Percentiles rank a stretch among this genome's conserved stretches.
Evolutionary conservation across 2,329 filamentous ascomycete species (phyloP).

Genomic region (Microsporum canis): DNA sequence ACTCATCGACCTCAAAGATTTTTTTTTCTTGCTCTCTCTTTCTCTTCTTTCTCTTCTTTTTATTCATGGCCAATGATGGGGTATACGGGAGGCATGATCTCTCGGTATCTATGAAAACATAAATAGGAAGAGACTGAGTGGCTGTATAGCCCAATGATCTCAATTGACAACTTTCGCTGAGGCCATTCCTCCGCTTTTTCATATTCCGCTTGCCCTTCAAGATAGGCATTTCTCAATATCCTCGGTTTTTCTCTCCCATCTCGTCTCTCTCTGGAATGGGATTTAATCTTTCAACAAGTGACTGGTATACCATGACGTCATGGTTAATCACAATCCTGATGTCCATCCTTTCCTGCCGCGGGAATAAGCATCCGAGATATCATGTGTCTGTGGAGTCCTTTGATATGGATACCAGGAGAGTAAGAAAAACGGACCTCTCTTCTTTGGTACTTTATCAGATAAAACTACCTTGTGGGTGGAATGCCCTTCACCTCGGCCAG

Average conservation of each 20-base stretch:
- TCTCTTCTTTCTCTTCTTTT: conserved; percentile 4
- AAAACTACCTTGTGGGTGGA: background rate
- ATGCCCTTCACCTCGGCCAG: background rate
- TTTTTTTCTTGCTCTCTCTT: conserved; percentile 1
- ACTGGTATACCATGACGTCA: background rate
- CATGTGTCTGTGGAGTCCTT: background rate
- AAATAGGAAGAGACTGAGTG: conserved; percentile 15
- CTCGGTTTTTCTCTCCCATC: background rate
- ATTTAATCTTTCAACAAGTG: background rate
- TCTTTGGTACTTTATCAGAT: background rate
- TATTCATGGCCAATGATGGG: conserved; percentile 13
- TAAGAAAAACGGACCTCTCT: background rate
- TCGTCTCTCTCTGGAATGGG: background rate
- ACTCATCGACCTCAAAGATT: background rate
- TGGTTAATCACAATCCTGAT: background rate
- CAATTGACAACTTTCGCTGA: conserved; percentile 13
- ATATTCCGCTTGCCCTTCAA: background rate
- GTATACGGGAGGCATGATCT: conserved; percentile 3
- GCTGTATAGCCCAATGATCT: conserved; percentile 11
- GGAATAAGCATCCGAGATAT: background rate
- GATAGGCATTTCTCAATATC: background rate
- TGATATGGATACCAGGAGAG: background rate
- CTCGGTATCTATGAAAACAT: conserved; percentile 10
- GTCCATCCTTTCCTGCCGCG: background rate
- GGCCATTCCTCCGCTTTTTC: conserved; percentile 1